These are phyloP conservation scores for Colletotrichum gigasporum DNA, from an alignment of 2,329 filamentous ascomycete species.

Conservation along the genomic window DNA sequence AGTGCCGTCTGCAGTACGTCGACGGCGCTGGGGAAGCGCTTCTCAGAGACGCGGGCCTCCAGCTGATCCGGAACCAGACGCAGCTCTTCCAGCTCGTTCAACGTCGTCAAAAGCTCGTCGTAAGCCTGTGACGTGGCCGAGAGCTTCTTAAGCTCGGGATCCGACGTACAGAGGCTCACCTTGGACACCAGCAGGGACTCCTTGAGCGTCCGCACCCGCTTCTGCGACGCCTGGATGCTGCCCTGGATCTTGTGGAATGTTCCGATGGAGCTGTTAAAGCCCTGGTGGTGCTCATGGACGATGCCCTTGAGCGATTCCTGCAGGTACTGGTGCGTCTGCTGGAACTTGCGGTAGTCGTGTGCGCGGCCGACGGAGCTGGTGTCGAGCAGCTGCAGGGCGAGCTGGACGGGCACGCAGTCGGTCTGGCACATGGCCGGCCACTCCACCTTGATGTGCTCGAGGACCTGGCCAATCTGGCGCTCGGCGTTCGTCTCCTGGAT, in stretches of 20 bases:
- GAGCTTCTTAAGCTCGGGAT: conserved; percentile 90
- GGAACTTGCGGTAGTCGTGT: conserved; percentile 86
- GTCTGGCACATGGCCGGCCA: conserved; percentile 93
- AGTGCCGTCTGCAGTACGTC: conserved; percentile 90
- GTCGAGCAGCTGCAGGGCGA: conserved; percentile 95
- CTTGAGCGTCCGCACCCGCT: conserved; percentile 83
- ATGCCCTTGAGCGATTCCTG: conserved; percentile 93
- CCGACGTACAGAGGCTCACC: conserved; percentile 81
- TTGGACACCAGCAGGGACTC: conserved; percentile 85
- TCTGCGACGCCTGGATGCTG: conserved; percentile 89
- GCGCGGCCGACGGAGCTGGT: conserved; percentile 92
- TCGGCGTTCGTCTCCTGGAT: conserved; percentile 60
- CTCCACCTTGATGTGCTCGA: conserved; percentile 85
- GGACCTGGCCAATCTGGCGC: conserved; percentile 68
- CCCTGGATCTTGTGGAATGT: conserved; percentile 99
- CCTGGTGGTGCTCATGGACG: conserved; percentile 98
- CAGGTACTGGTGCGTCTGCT: conserved; percentile 85
- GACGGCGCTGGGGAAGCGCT: conserved; percentile 91
- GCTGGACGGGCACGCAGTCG: conserved; percentile 91
- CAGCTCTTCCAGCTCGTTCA: conserved; percentile 87
- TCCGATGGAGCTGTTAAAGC: conserved; percentile 98
- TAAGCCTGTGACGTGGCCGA: conserved; percentile 90
- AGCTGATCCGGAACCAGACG: conserved; percentile 90
- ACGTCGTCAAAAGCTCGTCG: conserved; percentile 84
- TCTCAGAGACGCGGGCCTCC: conserved; percentile 94